Percentiles rank a stretch among this genome's conserved stretches.
These are phyloP conservation scores for Penicillium sp. DNA, from an alignment of 2,329 filamentous ascomycete species.

Conservation along the genomic window DNA sequence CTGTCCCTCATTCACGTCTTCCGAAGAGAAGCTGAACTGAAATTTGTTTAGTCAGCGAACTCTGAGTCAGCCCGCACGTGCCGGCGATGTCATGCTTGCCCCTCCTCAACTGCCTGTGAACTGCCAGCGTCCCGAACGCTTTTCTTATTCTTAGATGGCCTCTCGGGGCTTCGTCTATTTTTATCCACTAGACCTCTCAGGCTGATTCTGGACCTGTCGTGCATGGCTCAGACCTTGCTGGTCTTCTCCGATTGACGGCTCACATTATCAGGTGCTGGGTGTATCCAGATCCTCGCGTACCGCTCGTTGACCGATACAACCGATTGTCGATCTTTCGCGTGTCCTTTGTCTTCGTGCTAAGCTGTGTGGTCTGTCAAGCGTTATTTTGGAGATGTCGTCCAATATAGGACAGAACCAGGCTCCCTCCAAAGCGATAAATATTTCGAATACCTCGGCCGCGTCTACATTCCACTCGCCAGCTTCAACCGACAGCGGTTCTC, in stretches of 20 bases:
- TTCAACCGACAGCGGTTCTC: constrained; percentile 35
- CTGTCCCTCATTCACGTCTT: constrained; percentile 12
- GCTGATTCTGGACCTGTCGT: constrained; percentile 1
- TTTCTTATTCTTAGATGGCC: constrained; percentile 25
- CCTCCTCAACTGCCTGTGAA: constrained; percentile 16
- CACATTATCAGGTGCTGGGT: constrained; percentile 12
- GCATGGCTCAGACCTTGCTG: constrained; percentile 6
- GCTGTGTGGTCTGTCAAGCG: not conserved
- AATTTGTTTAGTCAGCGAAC: constrained; percentile 10
- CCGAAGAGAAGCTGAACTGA: constrained; percentile 21
- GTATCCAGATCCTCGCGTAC: constrained; percentile 2
- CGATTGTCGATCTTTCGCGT: constrained; percentile 10
- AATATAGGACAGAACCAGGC: constrained; percentile 36
- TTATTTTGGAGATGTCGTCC: constrained; percentile 40
- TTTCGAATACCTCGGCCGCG: constrained; percentile 32
- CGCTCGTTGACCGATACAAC: constrained; percentile 1
- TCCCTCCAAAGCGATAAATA: constrained; percentile 42
- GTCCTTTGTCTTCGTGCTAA: not conserved
- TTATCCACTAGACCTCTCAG: not conserved
- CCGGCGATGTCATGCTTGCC: constrained; percentile 23
- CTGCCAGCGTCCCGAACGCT: constrained; percentile 16
- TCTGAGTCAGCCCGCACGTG: constrained; percentile 19
- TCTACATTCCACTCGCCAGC: constrained; percentile 33
- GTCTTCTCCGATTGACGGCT: constrained; percentile 8
- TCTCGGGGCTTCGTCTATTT: constrained; percentile 16